Evolutionary conservation across 805 yeast genomes (phyloP).

Genomic region (Blastobotrys mokoenaii): DNA sequence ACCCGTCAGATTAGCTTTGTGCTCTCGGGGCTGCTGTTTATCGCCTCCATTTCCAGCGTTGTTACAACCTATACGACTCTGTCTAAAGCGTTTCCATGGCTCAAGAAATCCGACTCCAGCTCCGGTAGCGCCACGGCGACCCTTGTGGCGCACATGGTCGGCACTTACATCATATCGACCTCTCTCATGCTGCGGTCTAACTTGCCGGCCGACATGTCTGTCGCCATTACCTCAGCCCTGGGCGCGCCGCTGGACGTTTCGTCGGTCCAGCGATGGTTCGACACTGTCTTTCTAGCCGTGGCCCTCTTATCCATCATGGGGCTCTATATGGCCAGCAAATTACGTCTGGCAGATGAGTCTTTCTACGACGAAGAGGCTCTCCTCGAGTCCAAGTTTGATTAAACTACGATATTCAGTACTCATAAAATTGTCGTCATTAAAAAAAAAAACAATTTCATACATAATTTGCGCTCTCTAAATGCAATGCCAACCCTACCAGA

Average conservation of each 20-base stretch:
- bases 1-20: slow-evolving; percentile 33
- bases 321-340: slow-evolving; percentile 14
- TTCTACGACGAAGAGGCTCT: slow-evolving; percentile 18
- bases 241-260: slow-evolving; percentile 32
- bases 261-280: slow-evolving; percentile 33
- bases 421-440: too few relatives aligned
- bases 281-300: slow-evolving; percentile 27
- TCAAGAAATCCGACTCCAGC: slow-evolving; percentile 11
- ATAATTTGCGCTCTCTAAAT: too few relatives aligned
- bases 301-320: slow-evolving; percentile 24
- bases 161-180: slow-evolving; percentile 33
- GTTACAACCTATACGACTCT: slow-evolving; percentile 27
- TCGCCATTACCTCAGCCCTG: slow-evolving; percentile 33
- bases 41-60: slow-evolving; percentile 31
- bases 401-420: too few relatives aligned
- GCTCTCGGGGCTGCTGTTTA: slow-evolving; percentile 31
- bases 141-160: slow-evolving; percentile 29
- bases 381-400: slow-evolving; percentile 16
- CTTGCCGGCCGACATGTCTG: slow-evolving; percentile 31
- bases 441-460: too few relatives aligned
- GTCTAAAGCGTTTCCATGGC: slow-evolving; percentile 25
- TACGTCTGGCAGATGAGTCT: background rate
- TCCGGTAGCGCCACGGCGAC: slow-evolving; percentile 15
- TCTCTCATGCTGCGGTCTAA: slow-evolving; percentile 33
- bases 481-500: too few relatives aligned